phyloP scores from a whole-genome alignment of 2,329 filamentous ascomycete genomes.

The Alternaria novae-zelandiae region DNA sequence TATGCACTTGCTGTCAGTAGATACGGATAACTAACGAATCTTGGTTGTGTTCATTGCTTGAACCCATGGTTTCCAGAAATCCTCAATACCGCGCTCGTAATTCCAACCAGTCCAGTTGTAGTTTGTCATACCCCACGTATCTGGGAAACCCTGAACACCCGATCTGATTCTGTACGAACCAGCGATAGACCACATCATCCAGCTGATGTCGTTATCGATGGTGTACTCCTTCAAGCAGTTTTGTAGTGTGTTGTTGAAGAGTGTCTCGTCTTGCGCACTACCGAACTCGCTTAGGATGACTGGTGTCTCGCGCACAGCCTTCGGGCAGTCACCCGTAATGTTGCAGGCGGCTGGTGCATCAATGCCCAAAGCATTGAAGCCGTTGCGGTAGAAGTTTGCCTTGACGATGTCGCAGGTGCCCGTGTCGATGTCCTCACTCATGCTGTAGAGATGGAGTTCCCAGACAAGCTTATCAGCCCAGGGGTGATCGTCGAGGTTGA shows the following conservation, averaged over 20 bases:
- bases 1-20: neutral
- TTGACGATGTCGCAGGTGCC: slow-evolving; percentile 57
- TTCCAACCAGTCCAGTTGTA: slow-evolving; percentile 58
- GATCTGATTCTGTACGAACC: slow-evolving; percentile 56
- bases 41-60: slow-evolving; percentile 46
- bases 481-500: slow-evolving; percentile 54
- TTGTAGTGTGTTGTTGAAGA: slow-evolving; percentile 56
- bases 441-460: slow-evolving; percentile 65
- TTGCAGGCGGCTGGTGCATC: slow-evolving; percentile 45
- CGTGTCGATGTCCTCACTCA: slow-evolving; percentile 49
- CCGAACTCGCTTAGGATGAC: slow-evolving; percentile 50
- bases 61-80: slow-evolving; percentile 61
- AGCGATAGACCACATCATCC: slow-evolving; percentile 59
- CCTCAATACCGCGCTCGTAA: slow-evolving; percentile 54
- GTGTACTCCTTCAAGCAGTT: slow-evolving; percentile 57
- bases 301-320: slow-evolving; percentile 44
- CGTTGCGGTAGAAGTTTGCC: slow-evolving; percentile 57
- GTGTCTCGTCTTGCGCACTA: slow-evolving; percentile 44
- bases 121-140: slow-evolving; percentile 59
- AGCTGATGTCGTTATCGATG: slow-evolving; percentile 54
- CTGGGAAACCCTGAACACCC: slow-evolving; percentile 54
- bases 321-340: slow-evolving; percentile 42
- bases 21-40: slow-evolving; percentile 1
- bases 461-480: slow-evolving; percentile 65
- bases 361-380: slow-evolving; percentile 56